Evolutionary conservation across 2,329 filamentous ascomycete genomes (phyloP).

Genomic region (Chaetomium globosum): DNA sequence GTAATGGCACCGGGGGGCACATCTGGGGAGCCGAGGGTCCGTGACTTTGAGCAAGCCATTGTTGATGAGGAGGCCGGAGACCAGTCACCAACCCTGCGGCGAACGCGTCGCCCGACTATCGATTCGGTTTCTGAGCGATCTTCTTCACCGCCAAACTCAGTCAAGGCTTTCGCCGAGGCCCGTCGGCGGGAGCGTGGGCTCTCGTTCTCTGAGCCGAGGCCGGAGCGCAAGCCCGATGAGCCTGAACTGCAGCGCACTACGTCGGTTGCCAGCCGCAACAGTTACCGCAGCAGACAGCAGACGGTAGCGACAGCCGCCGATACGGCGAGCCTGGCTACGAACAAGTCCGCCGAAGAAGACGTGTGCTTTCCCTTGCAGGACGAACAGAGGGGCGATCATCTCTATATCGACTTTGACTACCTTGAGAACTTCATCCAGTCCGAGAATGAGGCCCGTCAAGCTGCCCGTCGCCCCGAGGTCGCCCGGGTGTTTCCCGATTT

Average conservation of each 20-base stretch:
- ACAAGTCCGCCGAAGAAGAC: conserved; percentile 78
- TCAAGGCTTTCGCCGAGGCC: conserved; percentile 93
- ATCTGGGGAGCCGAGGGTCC: conserved; percentile 54
- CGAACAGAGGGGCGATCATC: conserved; percentile 67
- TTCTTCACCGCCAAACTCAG: conserved; percentile 88
- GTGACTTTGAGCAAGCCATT: conserved; percentile 86
- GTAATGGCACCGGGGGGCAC: conserved; percentile 48
- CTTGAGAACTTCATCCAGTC: conserved; percentile 85
- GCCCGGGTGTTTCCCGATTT: conserved; percentile 64
- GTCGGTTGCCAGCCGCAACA: conserved; percentile 68
- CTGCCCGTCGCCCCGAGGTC: conserved; percentile 53
- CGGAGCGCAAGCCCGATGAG: conserved; percentile 46
- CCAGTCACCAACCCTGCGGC: conserved; percentile 48
- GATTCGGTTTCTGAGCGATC: conserved; percentile 64
- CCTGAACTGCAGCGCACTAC: conserved; percentile 68
- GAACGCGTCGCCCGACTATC: conserved; percentile 59
- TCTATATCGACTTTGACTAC: conserved; percentile 89
- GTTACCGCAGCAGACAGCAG: conserved; percentile 59
- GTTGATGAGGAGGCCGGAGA: conserved; percentile 70
- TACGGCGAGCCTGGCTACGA: conserved; percentile 61
- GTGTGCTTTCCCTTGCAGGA: conserved; percentile 85
- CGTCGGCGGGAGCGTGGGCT: conserved; percentile 78
- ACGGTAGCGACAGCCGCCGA: conserved; percentile 64
- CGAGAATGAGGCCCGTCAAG: conserved; percentile 53
- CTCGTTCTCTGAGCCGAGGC: conserved; percentile 54